Conservation (phyloP, 2,329 filamentous ascomycete species). For the Penicillium sp. region DNA sequence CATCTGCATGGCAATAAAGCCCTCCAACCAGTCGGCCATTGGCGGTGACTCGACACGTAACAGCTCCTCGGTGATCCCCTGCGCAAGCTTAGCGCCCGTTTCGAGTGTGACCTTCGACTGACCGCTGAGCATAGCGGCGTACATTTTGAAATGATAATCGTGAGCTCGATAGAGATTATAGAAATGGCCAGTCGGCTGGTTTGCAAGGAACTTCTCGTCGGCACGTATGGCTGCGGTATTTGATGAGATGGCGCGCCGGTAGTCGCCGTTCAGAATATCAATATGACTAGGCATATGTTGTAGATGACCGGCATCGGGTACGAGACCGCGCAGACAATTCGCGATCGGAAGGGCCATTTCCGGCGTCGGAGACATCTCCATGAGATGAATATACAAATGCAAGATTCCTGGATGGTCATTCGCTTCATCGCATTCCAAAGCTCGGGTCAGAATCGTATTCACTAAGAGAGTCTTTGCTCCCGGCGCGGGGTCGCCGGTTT, state of each 20-base stretch:
- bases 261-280: slow-evolving; percentile 73
- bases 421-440: slow-evolving; percentile 53
- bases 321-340: slow-evolving; percentile 63
- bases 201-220: slow-evolving; percentile 66
- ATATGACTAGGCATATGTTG: slow-evolving; percentile 79
- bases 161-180: slow-evolving; percentile 77
- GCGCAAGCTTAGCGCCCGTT: slow-evolving; percentile 61
- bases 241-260: slow-evolving; percentile 64
- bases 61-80: slow-evolving; percentile 63
- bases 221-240: slow-evolving; percentile 69
- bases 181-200: slow-evolving; percentile 64
- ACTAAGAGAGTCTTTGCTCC: slow-evolving; percentile 60
- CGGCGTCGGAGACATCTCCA: slow-evolving; percentile 72
- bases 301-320: slow-evolving; percentile 71
- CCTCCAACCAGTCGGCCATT: slow-evolving; percentile 80
- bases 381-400: slow-evolving; percentile 76
- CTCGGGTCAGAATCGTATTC: slow-evolving; percentile 60
- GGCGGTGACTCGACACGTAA: slow-evolving; percentile 57
- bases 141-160: slow-evolving; percentile 74
- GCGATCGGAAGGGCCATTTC: slow-evolving; percentile 64
- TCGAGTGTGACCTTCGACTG: slow-evolving; percentile 64
- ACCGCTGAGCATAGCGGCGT: slow-evolving; percentile 76
- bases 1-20: slow-evolving; percentile 66
- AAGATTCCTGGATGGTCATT: slow-evolving; percentile 68
- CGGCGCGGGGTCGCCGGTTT: slow-evolving; percentile 57